These are phyloP conservation scores for Delphinella strobiligena DNA, from an alignment of 2,329 filamentous ascomycete species.

Conservation along the genomic window DNA sequence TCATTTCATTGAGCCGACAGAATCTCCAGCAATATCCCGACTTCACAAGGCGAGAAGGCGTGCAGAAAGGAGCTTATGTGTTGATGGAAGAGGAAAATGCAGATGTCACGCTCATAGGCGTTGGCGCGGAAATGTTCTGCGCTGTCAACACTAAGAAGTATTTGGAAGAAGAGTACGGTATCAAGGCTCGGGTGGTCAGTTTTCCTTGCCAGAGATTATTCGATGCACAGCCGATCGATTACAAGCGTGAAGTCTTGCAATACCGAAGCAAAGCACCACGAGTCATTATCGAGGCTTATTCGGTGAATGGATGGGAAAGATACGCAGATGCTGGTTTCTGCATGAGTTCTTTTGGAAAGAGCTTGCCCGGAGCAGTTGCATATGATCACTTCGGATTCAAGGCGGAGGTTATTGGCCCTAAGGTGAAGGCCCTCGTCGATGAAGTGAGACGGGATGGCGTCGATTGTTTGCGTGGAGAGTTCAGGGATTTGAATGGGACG, in stretches of 20 bases:
- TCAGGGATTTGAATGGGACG: conserved; percentile 18
- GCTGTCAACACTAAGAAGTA: conserved; percentile 25
- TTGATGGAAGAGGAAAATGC: conserved; percentile 24
- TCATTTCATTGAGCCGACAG: conserved; percentile 34
- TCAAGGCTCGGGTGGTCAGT: conserved; percentile 35
- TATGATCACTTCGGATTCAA: conserved; percentile 48
- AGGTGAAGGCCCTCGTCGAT: conserved; percentile 25
- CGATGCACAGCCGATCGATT: conserved; percentile 33
- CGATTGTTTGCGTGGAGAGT: conserved; percentile 18
- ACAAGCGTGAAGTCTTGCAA: conserved; percentile 20
- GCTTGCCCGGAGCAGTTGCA: conserved; percentile 40
- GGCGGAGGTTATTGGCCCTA: conserved; percentile 29
- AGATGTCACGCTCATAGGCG: conserved; percentile 36
- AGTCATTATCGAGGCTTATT: conserved; percentile 50
- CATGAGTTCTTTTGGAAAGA: conserved; percentile 45
- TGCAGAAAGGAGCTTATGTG: conserved; percentile 31
- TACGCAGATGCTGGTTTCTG: conserved; percentile 46
- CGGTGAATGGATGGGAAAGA: conserved; percentile 46
- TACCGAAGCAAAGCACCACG: conserved; percentile 12
- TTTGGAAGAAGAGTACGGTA: conserved; percentile 17
- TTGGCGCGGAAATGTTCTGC: conserved; percentile 39
- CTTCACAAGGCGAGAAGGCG: conserved; percentile 25
- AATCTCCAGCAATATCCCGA: conserved; percentile 26
- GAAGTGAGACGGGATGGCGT: conserved; percentile 25
- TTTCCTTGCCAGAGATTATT: conserved; percentile 42